These are phyloP conservation scores for Kodamaea arcana DNA, from an alignment of 1,139 yeast species.

Conservation along the genomic window DNA sequence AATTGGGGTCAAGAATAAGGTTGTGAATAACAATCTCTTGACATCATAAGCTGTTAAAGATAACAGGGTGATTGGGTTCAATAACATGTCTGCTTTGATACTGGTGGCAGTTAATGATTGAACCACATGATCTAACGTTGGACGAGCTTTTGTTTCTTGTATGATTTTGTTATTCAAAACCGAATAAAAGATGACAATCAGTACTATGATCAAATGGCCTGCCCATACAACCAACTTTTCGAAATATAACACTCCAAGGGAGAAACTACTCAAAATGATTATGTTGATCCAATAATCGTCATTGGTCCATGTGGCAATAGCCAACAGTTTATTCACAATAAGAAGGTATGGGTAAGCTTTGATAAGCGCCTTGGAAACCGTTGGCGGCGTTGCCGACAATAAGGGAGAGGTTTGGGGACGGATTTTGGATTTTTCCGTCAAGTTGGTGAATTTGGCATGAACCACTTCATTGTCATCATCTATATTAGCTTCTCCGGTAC, in stretches of 20 bases:
- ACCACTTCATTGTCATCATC: slow-evolving; percentile 11
- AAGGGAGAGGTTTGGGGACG: slow-evolving; percentile 60
- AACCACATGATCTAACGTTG: slow-evolving; percentile 88
- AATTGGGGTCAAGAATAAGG: slow-evolving; percentile 79
- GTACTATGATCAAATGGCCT: slow-evolving; percentile 76
- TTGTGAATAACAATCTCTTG: slow-evolving; percentile 74
- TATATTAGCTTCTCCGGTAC: background rate
- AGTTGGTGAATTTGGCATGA: slow-evolving; percentile 13
- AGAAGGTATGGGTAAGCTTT: slow-evolving; percentile 80
- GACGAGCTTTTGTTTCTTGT: slow-evolving; percentile 57
- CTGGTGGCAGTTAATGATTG: slow-evolving; percentile 73
- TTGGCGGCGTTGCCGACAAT: slow-evolving; percentile 81
- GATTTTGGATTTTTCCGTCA: slow-evolving; percentile 4
- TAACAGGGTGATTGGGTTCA: slow-evolving; percentile 71
- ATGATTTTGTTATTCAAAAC: slow-evolving; percentile 48
- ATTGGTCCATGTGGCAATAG: slow-evolving; percentile 87
- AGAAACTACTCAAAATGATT: slow-evolving; percentile 53
- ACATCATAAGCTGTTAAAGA: slow-evolving; percentile 74
- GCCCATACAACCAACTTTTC: slow-evolving; percentile 69
- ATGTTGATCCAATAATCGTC: slow-evolving; percentile 78
- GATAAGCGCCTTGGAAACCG: slow-evolving; percentile 78
- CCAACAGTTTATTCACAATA: slow-evolving; percentile 62
- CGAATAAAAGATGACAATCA: slow-evolving; percentile 63
- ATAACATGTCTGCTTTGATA: slow-evolving; percentile 68
- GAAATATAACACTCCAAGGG: slow-evolving; percentile 65